Percentiles rank a stretch among this genome's conserved stretches.
phyloP scores from a whole-genome alignment of 371 early-diverging fungal species.

The Vairimorpha ceranae region DNA sequence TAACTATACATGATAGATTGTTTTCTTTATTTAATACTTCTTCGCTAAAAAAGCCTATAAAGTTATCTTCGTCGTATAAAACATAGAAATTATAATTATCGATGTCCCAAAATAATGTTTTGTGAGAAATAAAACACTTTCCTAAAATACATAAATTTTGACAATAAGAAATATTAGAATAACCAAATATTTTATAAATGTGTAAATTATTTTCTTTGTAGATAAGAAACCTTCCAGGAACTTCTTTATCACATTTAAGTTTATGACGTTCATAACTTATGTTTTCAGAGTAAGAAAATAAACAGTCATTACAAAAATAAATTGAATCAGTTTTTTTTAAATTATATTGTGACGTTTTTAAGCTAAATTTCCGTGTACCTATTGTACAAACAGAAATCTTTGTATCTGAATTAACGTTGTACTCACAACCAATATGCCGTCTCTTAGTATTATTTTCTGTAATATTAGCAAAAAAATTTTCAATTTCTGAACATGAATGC shows the following conservation, averaged over 20 bases:
- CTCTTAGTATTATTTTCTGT: too few relatives aligned
- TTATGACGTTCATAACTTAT: constrained; percentile 33
- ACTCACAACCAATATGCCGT: too few relatives aligned
- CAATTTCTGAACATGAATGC: too few relatives aligned
- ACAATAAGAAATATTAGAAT: constrained; percentile 32
- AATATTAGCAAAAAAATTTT: too few relatives aligned
- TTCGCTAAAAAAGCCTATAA: constrained; percentile 59
- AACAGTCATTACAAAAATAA: constrained; percentile 48
- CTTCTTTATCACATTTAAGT: constrained; percentile 31
- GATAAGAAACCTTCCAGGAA: constrained; percentile 27
- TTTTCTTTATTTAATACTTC: constrained; percentile 46
- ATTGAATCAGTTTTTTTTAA: constrained; percentile 23
- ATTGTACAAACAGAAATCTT: too few relatives aligned
- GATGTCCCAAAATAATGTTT: constrained; percentile 59
- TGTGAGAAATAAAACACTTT: constrained; percentile 54
- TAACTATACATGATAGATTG: constrained; percentile 59
- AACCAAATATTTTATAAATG: constrained; percentile 50
- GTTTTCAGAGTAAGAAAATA: constrained; percentile 31
- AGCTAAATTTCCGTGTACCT: constrained; percentile 26
- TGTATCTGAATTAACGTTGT: too few relatives aligned
- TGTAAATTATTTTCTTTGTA: constrained; percentile 20
- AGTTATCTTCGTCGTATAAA: constrained; percentile 21
- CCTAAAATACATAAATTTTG: constrained; percentile 52
- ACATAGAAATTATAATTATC: constrained; percentile 59
- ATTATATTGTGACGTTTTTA: constrained; percentile 37